A percentile compares a stretch with the other conserved stretches of the same genome.
phyloP scores from a whole-genome alignment of 2,329 filamentous ascomycete genomes.

The Aspergillus melleus region DNA sequence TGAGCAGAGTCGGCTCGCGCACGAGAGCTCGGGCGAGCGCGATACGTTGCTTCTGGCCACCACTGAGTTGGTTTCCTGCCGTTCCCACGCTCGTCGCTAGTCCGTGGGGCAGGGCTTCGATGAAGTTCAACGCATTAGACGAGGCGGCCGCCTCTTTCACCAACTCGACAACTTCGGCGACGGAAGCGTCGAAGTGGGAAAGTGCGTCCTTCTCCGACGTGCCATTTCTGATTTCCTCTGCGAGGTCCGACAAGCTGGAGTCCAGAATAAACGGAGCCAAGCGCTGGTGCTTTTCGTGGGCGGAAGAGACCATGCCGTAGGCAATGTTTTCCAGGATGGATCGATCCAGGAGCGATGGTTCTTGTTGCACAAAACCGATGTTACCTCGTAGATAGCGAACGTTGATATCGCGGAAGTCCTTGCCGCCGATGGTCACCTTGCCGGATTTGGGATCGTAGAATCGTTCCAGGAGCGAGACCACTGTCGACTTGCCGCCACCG shows the following conservation, averaged over 20 bases:
- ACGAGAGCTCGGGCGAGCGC: constrained; percentile 84
- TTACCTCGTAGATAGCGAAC: constrained; percentile 35
- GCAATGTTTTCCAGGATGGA: constrained; percentile 58
- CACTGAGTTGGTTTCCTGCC: constrained; percentile 40
- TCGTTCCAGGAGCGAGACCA: constrained; percentile 37
- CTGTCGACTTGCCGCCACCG: constrained; percentile 55
- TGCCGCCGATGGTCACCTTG: constrained; percentile 30
- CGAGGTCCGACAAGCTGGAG: constrained; percentile 27
- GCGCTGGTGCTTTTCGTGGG: constrained; percentile 23
- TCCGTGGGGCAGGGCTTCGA: constrained; percentile 25
- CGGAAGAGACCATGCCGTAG: constrained; percentile 47
- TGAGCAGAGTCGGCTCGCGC: constrained; percentile 76
- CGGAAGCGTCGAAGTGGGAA: constrained; percentile 18
- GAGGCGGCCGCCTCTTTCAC: constrained; percentile 29
- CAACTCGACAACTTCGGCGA: constrained; percentile 29
- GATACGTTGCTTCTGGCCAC: constrained; percentile 86
- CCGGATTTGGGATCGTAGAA: constrained; percentile 40
- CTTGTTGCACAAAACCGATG: constrained; percentile 51
- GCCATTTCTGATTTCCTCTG: constrained; percentile 25
- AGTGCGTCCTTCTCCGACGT: constrained; percentile 24
- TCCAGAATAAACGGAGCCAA: constrained; percentile 27
- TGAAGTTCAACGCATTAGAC: constrained; percentile 30
- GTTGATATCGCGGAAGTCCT: constrained; percentile 33
- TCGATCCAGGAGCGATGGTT: constrained; percentile 52
- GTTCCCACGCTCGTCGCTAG: constrained; percentile 37